Evolutionary conservation across 2,329 filamentous ascomycete species (phyloP).

Genomic region (Zalaria sp.): DNA sequence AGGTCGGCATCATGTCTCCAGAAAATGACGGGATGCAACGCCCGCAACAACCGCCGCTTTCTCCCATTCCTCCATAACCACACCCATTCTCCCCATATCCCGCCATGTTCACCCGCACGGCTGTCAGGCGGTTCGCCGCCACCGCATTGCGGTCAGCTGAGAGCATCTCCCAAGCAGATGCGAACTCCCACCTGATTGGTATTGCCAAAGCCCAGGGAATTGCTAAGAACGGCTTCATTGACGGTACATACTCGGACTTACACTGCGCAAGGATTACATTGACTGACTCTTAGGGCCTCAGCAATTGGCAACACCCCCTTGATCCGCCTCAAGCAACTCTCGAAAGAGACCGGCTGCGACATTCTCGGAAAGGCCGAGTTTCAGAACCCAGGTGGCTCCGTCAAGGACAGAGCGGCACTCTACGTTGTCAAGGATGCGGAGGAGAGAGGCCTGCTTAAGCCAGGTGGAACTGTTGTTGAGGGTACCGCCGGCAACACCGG

Average conservation of each 20-base stretch:
- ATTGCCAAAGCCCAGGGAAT: slow-evolving; percentile 71
- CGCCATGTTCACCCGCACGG: slow-evolving; percentile 51
- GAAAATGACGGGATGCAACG: too few species aligned
- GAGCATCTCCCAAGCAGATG: slow-evolving; percentile 34
- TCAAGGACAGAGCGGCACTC: slow-evolving; percentile 92
- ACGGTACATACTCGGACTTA: slow-evolving; percentile 42
- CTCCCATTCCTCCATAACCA: too few species aligned
- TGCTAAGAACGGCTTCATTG: slow-evolving; percentile 59
- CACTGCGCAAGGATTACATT: slow-evolving; percentile 1
- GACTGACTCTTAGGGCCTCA: slow-evolving; percentile 23
- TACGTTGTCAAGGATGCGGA: slow-evolving; percentile 93
- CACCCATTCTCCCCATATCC: too few species aligned
- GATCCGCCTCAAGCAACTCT: slow-evolving; percentile 78
- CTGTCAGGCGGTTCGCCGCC: slow-evolving; percentile 52
- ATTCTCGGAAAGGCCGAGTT: slow-evolving; percentile 96
- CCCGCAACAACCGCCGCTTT: too few species aligned
- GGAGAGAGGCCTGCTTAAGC: slow-evolving; percentile 63
- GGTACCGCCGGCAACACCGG: slow-evolving; percentile 96
- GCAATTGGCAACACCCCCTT: slow-evolving; percentile 96
- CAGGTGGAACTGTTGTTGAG: slow-evolving; percentile 90
- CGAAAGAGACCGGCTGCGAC: slow-evolving; percentile 82
- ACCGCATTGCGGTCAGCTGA: slow-evolving; percentile 42
- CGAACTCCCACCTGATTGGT: slow-evolving; percentile 35
- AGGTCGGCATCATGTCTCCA: too few species aligned
- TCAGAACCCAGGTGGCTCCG: slow-evolving; percentile 90